Evolutionary conservation across 306 rosid species (phyloP).

Genomic region (Acmispon strigosus): DNA sequence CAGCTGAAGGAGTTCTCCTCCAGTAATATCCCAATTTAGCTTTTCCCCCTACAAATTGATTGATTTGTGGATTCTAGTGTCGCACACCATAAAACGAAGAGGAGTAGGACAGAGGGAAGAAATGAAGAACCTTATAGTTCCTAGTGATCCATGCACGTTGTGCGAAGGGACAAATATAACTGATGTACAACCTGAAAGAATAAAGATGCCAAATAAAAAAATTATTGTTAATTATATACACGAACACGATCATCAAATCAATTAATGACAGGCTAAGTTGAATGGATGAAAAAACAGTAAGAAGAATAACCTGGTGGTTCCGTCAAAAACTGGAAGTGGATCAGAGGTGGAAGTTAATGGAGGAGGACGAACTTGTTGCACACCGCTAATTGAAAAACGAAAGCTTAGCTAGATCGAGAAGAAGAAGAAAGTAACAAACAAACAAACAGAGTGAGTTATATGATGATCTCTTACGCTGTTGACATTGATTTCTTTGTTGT

Average conservation of each 20-base stretch:
- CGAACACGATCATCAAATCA: not conserved
- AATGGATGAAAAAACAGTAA: not conserved
- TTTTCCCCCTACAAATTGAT: too few relatives aligned
- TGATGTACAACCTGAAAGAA: conserved; percentile 40
- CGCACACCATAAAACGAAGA: too few relatives aligned
- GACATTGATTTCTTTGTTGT: too few relatives aligned
- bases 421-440: not conserved
- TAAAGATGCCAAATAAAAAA: not conserved
- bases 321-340: conserved; percentile 64
- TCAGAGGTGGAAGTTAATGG: conserved; percentile 41
- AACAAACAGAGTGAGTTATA: too few relatives aligned
- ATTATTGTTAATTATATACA: not conserved
- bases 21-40: too few relatives aligned
- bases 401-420: not conserved
- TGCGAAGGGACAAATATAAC: conserved; percentile 51
- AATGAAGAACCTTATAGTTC: conserved; percentile 56
- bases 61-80: too few relatives aligned
- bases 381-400: not conserved
- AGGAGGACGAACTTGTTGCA: conserved; percentile 25
- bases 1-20: too few relatives aligned
- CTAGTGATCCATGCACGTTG: conserved; percentile 74
- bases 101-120: not conserved
- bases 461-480: too few relatives aligned
- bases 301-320: conserved; percentile 50
- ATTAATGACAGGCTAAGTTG: too few relatives aligned